phyloP scores from a whole-genome alignment of 805 yeast genomes.

The Vanderwaltozyma verrucispora region DNA sequence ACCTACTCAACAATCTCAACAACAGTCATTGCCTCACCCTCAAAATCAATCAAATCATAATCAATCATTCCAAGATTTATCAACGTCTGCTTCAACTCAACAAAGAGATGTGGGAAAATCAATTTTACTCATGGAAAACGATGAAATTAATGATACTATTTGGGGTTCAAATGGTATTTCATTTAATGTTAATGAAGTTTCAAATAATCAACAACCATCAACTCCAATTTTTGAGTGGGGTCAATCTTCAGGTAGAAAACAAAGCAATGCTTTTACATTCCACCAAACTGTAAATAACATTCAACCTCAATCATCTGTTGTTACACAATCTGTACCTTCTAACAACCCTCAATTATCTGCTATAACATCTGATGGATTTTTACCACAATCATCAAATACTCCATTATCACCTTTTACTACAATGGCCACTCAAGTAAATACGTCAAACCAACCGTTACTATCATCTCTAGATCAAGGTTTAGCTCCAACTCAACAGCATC shows the following conservation, averaged over 20 bases:
- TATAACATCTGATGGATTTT: constrained; percentile 1
- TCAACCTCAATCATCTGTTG: background rate
- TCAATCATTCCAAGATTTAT: constrained; percentile 3
- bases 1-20: background rate
- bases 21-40: background rate
- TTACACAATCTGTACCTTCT: background rate
- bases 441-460: background rate
- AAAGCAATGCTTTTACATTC: constrained; percentile 4
- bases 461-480: background rate
- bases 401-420: constrained; percentile 1
- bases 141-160: constrained; percentile 27
- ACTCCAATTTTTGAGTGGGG: constrained; percentile 28
- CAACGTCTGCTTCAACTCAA: constrained; percentile 5
- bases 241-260: constrained; percentile 7
- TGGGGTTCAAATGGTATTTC: constrained; percentile 28
- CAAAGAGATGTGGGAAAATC: constrained; percentile 34
- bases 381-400: constrained; percentile 1
- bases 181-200: constrained; percentile 9
- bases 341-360: constrained; percentile 1
- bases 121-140: constrained; percentile 32
- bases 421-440: background rate
- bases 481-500: background rate
- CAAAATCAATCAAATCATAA: constrained; percentile 8
- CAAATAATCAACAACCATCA: constrained; percentile 21
- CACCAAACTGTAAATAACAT: constrained; percentile 1